These are phyloP conservation scores for Saururus chinensis DNA, from an alignment of 164 flowering plant species.

Conservation along the genomic window DNA sequence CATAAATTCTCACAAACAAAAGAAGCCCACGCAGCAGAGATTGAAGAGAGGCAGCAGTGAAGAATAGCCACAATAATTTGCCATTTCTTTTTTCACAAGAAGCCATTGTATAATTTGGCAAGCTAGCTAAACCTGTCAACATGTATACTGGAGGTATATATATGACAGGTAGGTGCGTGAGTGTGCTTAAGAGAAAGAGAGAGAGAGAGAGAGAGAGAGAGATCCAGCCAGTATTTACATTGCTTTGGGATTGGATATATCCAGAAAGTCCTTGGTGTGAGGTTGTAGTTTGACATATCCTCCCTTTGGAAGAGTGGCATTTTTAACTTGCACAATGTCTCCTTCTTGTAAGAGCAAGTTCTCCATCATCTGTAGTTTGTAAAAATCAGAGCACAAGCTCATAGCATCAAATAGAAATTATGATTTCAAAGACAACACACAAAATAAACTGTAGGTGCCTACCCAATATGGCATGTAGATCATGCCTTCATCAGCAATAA, in stretches of 20 bases:
- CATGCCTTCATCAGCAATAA: constrained; percentile 97
- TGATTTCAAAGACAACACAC: too few species aligned
- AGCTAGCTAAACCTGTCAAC: too few species aligned
- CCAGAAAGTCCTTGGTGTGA: constrained; percentile 89
- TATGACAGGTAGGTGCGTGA: too few species aligned
- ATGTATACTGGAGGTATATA: too few species aligned
- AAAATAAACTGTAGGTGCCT: not conserved
- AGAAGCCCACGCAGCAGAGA: too few species aligned
- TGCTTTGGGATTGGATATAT: constrained; percentile 97
- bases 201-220: too few species aligned
- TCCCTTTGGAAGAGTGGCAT: constrained; percentile 88
- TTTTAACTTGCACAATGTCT: constrained; percentile 71
- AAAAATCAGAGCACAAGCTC: not conserved
- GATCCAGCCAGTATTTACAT: constrained; percentile 40
- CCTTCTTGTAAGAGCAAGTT: constrained; percentile 93
- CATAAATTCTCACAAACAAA: too few species aligned
- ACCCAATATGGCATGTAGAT: constrained; percentile 37
- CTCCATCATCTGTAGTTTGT: constrained; percentile 72
- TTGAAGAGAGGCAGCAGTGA: too few species aligned
- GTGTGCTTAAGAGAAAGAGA: too few species aligned
- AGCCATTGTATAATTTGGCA: too few species aligned
- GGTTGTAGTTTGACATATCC: constrained; percentile 94
- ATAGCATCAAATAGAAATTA: not conserved
- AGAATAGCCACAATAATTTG: too few species aligned
- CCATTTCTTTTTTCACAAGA: too few species aligned